Evolutionary conservation across 306 rosid species (phyloP), one percentile per base, ranked within the genome.

Genomic region (Delonix regia): DNA sequence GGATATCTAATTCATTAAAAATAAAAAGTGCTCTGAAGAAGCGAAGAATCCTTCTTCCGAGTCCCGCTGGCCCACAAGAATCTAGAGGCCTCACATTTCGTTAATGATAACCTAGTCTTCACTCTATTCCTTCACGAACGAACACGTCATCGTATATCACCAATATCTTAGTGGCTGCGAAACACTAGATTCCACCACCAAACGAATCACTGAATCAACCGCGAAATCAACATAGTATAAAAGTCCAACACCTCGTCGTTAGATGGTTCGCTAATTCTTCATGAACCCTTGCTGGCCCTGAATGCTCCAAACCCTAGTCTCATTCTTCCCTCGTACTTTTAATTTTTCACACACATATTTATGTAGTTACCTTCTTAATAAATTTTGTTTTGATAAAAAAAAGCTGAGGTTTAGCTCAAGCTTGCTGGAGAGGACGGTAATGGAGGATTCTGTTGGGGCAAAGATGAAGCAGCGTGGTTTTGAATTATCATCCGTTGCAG

Each of bases 221-320:
- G 36, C 12, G 51, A 53, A 13, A 72, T 33, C 48, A 18, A 28
- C 70, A 55, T 60, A 71, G 65, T 63, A 72, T 63, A 80, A 80
- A 80, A 21, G 16, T 75, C 72, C 64, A 55, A 38, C 22, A 5
- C 53, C 19, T 4, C 53, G n/a, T 48, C 51, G 21, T 15, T 48
- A 4, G 8, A 21, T 21, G 0, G 1, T 7, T 48, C 21, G 15
- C 53, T 13, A 4, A 4, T 48, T 48, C 53, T 48, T 48, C n/a
- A n/a, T 19, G 3, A 47, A 4, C 0, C 13, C 16, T 3, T 13
- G 1, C 12, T 11, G 49, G 4, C 2, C 33, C 19, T 47, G 53
- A 47, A 47, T 47, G 53, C 53, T 49, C 22, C 56, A 16, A 49
- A 49, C 56, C 56, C 27, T 53, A 19, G 27, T 19, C 9, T 13